Percentiles rank a stretch among this genome's conserved stretches.
phyloP scores from a whole-genome alignment of 2,329 filamentous ascomycete genomes.

The Ramularia endophylla region DNA sequence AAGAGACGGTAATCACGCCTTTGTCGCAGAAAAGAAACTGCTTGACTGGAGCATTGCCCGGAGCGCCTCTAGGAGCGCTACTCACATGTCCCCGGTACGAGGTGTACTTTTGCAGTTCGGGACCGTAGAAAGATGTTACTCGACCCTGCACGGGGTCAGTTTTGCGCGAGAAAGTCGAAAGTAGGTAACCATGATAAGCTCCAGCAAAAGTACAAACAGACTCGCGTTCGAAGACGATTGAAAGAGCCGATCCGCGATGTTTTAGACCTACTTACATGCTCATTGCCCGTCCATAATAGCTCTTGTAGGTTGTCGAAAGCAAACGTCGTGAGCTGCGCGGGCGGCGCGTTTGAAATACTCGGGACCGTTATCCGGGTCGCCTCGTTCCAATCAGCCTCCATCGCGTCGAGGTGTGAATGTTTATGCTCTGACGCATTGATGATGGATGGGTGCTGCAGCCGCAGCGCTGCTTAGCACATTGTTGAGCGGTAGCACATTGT shows the following conservation, averaged over 20 bases:
- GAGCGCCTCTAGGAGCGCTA: conserved; percentile 21
- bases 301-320: conserved; percentile 88
- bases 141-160: conserved; percentile 57
- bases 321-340: conserved; percentile 69
- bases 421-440: too few species aligned
- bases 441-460: too few species aligned
- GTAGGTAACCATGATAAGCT: too few species aligned
- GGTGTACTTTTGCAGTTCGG: conserved; percentile 81
- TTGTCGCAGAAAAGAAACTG: conserved; percentile 89
- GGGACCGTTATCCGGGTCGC: conserved; percentile 77
- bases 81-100: conserved; percentile 75
- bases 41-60: conserved; percentile 66
- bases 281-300: conserved; percentile 87
- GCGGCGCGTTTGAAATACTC: conserved; percentile 63
- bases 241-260: background rate
- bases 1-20: conserved; percentile 79
- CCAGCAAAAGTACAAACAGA: too few species aligned
- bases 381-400: conserved; percentile 53
- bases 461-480: too few species aligned
- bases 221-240: too few species aligned
- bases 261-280: conserved; percentile 58
- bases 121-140: conserved; percentile 80
- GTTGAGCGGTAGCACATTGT: too few species aligned
- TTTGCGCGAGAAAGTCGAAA: too few species aligned
- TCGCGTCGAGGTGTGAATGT: conserved; percentile 19